Conservation (phyloP, 768 basidiomycete species). For the Paxillus ammoniavirescens region DNA sequence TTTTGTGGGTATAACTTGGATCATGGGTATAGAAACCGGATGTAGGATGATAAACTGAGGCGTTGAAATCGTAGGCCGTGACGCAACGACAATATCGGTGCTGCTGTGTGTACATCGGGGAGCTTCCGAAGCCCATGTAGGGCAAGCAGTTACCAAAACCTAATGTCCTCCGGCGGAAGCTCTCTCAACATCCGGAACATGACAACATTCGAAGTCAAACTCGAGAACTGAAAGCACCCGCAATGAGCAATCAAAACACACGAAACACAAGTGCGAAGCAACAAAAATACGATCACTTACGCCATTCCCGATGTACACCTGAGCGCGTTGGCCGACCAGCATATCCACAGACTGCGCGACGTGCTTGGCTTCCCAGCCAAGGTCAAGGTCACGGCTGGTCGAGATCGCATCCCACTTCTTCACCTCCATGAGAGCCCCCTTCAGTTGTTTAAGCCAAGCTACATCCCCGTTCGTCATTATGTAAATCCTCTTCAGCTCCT, state of each 20-base stretch:
- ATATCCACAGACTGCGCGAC: constrained; percentile 65
- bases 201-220: constrained; percentile 46
- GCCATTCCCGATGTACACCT: constrained; percentile 70
- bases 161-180: constrained; percentile 34
- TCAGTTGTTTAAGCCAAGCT: constrained; percentile 49
- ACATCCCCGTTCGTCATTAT: constrained; percentile 62
- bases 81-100: not conserved
- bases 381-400: constrained; percentile 52
- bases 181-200: constrained; percentile 41
- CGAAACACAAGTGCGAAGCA: not conserved
- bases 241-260: not conserved
- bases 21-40: not conserved
- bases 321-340: constrained; percentile 61
- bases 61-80: no score
- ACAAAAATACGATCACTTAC: constrained; percentile 37
- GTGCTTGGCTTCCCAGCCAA: constrained; percentile 55
- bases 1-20: not conserved
- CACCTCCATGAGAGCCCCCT: constrained; percentile 34
- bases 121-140: no score
- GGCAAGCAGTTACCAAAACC: constrained; percentile 36
- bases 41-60: not conserved
- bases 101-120: not conserved
- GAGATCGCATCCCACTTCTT: constrained; percentile 48
- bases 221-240: constrained; percentile 38
- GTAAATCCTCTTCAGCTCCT: constrained; percentile 47